phyloP scores from a whole-genome alignment of 495 filamentous ascomycete genomes.

The Penicillium samsonianum region DNA sequence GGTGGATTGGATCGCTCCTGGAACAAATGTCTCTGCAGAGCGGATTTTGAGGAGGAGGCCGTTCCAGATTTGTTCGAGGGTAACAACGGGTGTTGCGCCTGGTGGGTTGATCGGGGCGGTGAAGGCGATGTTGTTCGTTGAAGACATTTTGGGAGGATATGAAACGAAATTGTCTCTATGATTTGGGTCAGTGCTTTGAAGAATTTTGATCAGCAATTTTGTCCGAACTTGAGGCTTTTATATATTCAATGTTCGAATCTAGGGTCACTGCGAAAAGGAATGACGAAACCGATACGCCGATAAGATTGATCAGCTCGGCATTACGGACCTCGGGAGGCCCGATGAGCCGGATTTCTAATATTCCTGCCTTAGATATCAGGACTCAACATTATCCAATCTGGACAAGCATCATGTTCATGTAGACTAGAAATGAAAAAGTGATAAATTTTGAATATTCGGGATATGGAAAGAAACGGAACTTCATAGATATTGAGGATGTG shows the following conservation, averaged over 20 bases:
- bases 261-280: neutral
- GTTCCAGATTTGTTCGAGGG: constrained; percentile 49
- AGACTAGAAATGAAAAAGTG: no score
- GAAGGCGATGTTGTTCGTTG: constrained; percentile 49
- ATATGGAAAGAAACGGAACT: no score
- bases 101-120: constrained; percentile 55
- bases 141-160: constrained; percentile 18
- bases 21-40: constrained; percentile 53
- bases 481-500: no score
- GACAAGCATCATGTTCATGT: no score
- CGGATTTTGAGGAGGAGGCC: constrained; percentile 53
- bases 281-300: constrained; percentile 9
- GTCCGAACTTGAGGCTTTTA: neutral
- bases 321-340: neutral
- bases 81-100: constrained; percentile 41
- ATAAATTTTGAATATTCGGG: no score
- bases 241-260: neutral
- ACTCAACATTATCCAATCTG: neutral
- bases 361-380: neutral
- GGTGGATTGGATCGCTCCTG: constrained; percentile 45
- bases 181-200: neutral
- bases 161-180: neutral
- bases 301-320: constrained; percentile 3
- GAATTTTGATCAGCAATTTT: neutral
- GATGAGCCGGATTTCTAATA: neutral